A percentile compares a stretch with the other conserved stretches of the same genome.
Evolutionary conservation across 495 filamentous ascomycete genomes (phyloP).

Genomic region (Mycothermus thermophilus): DNA sequence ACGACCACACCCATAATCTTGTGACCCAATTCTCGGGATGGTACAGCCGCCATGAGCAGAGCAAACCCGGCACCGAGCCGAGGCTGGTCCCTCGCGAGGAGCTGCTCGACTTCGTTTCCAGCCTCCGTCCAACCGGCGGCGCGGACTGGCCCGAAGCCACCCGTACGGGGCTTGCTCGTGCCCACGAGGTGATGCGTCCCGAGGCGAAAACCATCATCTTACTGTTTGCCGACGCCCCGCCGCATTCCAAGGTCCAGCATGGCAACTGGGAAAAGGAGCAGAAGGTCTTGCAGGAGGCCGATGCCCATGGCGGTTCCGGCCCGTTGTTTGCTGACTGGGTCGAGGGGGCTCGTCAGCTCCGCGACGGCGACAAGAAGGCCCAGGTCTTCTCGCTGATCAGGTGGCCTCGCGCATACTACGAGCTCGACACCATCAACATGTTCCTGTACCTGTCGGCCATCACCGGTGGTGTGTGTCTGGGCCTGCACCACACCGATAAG

Average conservation of each 20-base stretch:
- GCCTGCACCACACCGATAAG: slow-evolving; percentile 6
- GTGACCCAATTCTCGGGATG: slow-evolving; percentile 33
- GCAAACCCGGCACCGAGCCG: too few species aligned
- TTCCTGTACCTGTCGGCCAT: slow-evolving; percentile 25
- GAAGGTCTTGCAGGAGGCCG: slow-evolving; percentile 8
- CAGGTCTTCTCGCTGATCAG: slow-evolving; percentile 27
- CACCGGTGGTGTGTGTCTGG: slow-evolving; percentile 28
- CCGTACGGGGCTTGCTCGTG: slow-evolving; percentile 31
- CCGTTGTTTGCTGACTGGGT: slow-evolving; percentile 29
- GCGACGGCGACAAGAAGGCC: slow-evolving; percentile 20
- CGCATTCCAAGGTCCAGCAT: slow-evolving; percentile 17
- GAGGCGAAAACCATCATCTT: slow-evolving; percentile 33
- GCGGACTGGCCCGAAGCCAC: slow-evolving; percentile 31
- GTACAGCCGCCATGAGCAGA: slow-evolving; percentile 10
- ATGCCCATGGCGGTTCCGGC: slow-evolving; percentile 19
- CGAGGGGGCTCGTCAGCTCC: slow-evolving; percentile 16
- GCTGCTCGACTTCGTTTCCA: slow-evolving; percentile 10
- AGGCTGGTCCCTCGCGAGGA: too few species aligned
- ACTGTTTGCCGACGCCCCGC: slow-evolving; percentile 35
- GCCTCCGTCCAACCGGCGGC: slow-evolving; percentile 5
- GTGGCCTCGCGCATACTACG: background rate
- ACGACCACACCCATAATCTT: slow-evolving; percentile 10
- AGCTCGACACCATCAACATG: slow-evolving; percentile 7
- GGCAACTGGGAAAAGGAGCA: slow-evolving; percentile 12
- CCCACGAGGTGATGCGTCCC: slow-evolving; percentile 29